Evolutionary conservation across 345 rosid genomes (phyloP), one percentile per base, ranked within the genome.

Genomic region (Hibiscus mutabilis): DNA sequence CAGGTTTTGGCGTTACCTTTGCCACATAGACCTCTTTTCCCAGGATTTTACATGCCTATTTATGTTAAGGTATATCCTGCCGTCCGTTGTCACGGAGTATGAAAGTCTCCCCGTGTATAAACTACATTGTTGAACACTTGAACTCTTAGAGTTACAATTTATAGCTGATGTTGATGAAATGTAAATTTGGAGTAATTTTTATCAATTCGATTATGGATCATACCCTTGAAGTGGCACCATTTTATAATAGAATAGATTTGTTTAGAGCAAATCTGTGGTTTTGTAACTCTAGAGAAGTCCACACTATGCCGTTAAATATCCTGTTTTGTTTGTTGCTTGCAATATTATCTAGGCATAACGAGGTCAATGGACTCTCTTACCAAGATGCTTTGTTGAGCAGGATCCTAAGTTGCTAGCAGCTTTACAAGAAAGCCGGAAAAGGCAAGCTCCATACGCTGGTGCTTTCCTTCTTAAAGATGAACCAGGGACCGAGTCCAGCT

Each of bases 361-460:
- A 67, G 60, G 59, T 52, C 40, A 40, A 4, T 24, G 44, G 44
- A 14, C 63, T 61, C 66, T 72, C 78, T 74, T 65, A 73, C 66
- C 51, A 51, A 35, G 46, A 56, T 52, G 60, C 31, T 33, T 61
- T 44, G 52, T 22, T 27, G 44, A 75, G 76, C 84, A 95, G 98
- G 97, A 95, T 83, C 92, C 94, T 44, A 95, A 95, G 82, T 71
- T 95, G 71, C 80, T 95, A 42, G 96, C 96, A 74, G 99, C 99
- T 74, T 83, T 95, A 66, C 99, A 92, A 72, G 99, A 95, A 81
- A 86, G 81, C 80, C 82, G 88, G 63, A 95, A 89, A 74, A 79
- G 99, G 74, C 98, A 92, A 81, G 97, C 99, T 69, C 99, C 99
- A 7, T 95, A 95, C 83, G 93, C 94, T 19, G 97, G 99, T 61